Evolutionary conservation across 768 basidiomycete species (phyloP).

Genomic region (Mycena vulgaris): DNA sequence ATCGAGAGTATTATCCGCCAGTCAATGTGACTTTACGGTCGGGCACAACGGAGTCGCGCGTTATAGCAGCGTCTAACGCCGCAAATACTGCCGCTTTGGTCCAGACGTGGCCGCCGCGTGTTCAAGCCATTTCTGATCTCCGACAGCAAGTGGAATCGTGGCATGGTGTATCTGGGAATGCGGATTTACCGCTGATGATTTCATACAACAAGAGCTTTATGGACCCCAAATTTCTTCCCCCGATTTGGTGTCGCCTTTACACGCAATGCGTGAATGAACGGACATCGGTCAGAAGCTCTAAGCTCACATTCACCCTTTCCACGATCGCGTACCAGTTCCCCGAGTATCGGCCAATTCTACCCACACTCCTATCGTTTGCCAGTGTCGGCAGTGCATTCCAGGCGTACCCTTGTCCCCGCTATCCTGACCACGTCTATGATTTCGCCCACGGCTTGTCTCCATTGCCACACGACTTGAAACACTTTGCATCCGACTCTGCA

Average conservation of each 20-base stretch:
- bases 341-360: conserved; percentile 12
- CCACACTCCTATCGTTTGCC: conserved; percentile 16
- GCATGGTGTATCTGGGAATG: conserved; percentile 2
- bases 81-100: conserved; percentile 24
- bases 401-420: conserved; percentile 1
- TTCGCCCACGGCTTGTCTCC: conserved; percentile 5
- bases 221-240: not conserved
- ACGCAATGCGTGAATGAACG: conserved; percentile 12
- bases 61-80: conserved; percentile 15
- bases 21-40: conserved; percentile 1
- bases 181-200: not conserved
- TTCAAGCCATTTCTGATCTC: conserved; percentile 28
- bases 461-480: not conserved
- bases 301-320: conserved; percentile 22
- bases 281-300: conserved; percentile 12
- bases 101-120: conserved; percentile 17
- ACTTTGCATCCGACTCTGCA: conserved; percentile 3
- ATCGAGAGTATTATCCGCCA: conserved; percentile 14
- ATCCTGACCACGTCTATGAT: conserved; percentile 19
- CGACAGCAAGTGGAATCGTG: conserved; percentile 26
- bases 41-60: conserved; percentile 4
- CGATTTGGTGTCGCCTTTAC: conserved; percentile 19
- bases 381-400: conserved; percentile 15
- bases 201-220: conserved; percentile 17
- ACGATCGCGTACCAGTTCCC: conserved; percentile 13